phyloP scores from a whole-genome alignment of 768 basidiomycete species.

The Boletus rubescentipes region DNA sequence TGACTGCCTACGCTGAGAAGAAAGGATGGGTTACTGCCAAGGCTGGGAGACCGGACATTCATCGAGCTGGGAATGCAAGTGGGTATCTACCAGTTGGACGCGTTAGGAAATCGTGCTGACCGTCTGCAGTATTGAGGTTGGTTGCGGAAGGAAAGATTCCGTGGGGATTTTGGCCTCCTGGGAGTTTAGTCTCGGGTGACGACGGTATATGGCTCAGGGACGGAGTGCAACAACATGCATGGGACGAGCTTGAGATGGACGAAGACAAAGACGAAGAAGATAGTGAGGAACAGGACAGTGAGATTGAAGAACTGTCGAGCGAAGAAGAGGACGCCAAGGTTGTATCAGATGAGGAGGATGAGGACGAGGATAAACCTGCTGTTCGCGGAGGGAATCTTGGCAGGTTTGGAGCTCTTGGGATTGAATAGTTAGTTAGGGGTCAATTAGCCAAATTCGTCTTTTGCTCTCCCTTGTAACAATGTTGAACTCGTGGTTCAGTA shows the following conservation, averaged over 20 bases:
- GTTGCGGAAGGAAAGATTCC: slow-evolving; percentile 77
- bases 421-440: slow-evolving; percentile 21
- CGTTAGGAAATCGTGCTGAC: neutral
- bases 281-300: slow-evolving; percentile 26
- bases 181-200: slow-evolving; percentile 30
- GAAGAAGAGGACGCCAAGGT: slow-evolving; percentile 8
- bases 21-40: slow-evolving; percentile 91
- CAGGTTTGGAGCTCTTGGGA: slow-evolving; percentile 33
- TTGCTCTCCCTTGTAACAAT: slow-evolving; percentile 7
- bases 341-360: slow-evolving; percentile 20
- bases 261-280: slow-evolving; percentile 34
- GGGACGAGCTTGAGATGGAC: slow-evolving; percentile 26
- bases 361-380: slow-evolving; percentile 4
- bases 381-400: slow-evolving; percentile 11
- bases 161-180: slow-evolving; percentile 88
- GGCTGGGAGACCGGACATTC: slow-evolving; percentile 84
- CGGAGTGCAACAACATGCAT: slow-evolving; percentile 19
- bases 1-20: slow-evolving; percentile 71
- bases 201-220: slow-evolving; percentile 61
- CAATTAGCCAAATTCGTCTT: slow-evolving; percentile 8
- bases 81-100: slow-evolving; percentile 34
- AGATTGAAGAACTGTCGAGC: slow-evolving; percentile 9
- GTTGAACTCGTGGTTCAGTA: slow-evolving; percentile 33
- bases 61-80: slow-evolving; percentile 90
- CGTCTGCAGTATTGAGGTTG: slow-evolving; percentile 64